Evolutionary conservation across 495 filamentous ascomycete species (phyloP), one percentile per base, ranked within the genome.

Genomic region (Aspergillus sclerotiicarbonarius): DNA sequence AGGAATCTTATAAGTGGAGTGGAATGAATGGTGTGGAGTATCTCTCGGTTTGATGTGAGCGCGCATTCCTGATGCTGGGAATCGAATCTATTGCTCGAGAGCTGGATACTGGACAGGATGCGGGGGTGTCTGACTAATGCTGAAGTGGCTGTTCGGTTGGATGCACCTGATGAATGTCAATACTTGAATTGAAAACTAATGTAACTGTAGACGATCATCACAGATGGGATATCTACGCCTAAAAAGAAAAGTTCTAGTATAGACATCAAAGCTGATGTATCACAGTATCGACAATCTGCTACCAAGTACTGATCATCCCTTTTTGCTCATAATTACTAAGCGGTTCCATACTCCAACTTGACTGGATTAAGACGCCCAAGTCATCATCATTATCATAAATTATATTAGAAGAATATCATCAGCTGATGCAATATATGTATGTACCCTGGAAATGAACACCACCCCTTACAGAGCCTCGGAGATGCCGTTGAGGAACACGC

Each of bases 401-500:
- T 64, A 66, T 62, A 65, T 57, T 63, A 66, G 8, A 51, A 55
- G 46, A 44, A 33, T 47, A 47, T 51, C 47, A 57, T 51, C 33
- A 47, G 20, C 18, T 35, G 45, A 49, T 50, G 19, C 33, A 61
- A 39, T 52, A 43, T 19, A 39, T 51, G 56, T 53, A 61, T 64
- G 48, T 57, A 64, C 54, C 35, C 16, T 41, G 45, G 41, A 54
- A 57, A n/a, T 41, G 5, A 25, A 44, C 43, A 30, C 5, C 20
- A 15, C 21, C 20, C 6, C 44, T 57, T 59, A 70, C 46, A 62
- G 21, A 37, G 76, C 85, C 43, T 82, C 83, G 0, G 88, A 88
- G 59, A 98, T 57, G 0, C 92, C 94, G 54, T 80, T 73, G 70
- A 96, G 85, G 67, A 98, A 91, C 63, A 86, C 84, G 19, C 80